These are phyloP conservation scores for Ilyonectria sp. DNA, from an alignment of 2,329 filamentous ascomycete species.

Conservation along the genomic window DNA sequence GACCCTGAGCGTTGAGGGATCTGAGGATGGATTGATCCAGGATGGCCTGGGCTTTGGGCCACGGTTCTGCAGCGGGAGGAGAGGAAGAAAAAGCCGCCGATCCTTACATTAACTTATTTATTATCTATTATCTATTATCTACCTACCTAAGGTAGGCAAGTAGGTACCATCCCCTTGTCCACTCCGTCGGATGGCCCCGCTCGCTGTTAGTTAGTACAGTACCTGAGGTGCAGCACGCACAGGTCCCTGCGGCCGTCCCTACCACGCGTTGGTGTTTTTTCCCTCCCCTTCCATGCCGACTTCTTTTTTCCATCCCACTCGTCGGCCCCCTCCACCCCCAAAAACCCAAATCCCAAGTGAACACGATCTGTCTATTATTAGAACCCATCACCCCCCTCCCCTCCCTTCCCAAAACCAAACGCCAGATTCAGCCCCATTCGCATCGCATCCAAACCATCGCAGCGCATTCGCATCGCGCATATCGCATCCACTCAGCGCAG, in stretches of 20 bases:
- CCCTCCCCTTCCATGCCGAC: constrained; percentile 41
- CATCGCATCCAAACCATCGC: constrained; percentile 28
- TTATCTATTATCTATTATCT: too few relatives aligned
- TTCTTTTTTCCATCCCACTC: constrained; percentile 45
- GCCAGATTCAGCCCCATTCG: constrained; percentile 52
- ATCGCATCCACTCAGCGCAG: background rate
- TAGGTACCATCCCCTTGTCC: background rate
- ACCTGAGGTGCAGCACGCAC: background rate
- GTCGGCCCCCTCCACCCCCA: constrained; percentile 36
- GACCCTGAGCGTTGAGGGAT: background rate
- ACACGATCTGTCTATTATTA: constrained; percentile 53
- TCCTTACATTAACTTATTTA: too few relatives aligned
- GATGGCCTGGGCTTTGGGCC: background rate
- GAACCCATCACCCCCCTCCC: constrained; percentile 43
- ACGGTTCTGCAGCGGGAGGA: constrained; percentile 7
- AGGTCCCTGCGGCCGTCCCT: constrained; percentile 2
- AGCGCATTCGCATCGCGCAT: constrained; percentile 30
- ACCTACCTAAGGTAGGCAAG: background rate
- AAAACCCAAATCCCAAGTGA: constrained; percentile 41
- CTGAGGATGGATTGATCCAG: too few relatives aligned
- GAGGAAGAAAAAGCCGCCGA: background rate
- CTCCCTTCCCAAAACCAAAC: constrained; percentile 31
- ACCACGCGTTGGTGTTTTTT: constrained; percentile 28
- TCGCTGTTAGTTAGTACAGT: background rate
- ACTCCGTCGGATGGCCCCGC: constrained; percentile 7